phyloP scores from a whole-genome alignment of 225 moss, liverwort and hornwort genomes.

The Takakia lepidozioides region DNA sequence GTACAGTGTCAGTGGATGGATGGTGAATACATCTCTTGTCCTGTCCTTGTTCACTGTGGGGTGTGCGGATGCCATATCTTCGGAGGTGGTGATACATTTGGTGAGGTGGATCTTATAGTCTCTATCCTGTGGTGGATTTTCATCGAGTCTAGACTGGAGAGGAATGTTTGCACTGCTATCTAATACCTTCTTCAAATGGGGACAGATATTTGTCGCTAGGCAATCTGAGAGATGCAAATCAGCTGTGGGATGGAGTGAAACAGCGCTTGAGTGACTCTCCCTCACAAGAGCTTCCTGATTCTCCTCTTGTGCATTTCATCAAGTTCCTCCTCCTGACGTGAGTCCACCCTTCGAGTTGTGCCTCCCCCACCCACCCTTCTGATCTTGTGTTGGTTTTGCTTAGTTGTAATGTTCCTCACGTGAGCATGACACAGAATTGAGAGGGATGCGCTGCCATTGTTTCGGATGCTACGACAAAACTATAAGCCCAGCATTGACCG shows the following conservation, averaged over 20 bases:
- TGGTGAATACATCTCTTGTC: no score
- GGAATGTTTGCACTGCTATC: no score
- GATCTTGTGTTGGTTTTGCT: neutral
- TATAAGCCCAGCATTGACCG: conserved; percentile 94
- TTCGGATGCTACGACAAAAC: conserved; percentile 82
- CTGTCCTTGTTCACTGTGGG: no score
- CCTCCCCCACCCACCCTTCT: neutral
- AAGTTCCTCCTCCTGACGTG: conserved; percentile 86
- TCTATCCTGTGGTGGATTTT: no score
- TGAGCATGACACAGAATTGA: conserved; percentile 49
- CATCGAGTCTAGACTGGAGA: no score
- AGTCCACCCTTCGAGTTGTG: conserved; percentile 10
- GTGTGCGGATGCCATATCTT: no score
- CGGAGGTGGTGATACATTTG: no score
- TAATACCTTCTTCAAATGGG: no score
- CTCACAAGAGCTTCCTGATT: conserved; percentile 63
- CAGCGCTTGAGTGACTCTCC: conserved; percentile 22
- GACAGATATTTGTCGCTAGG: conserved; percentile 85
- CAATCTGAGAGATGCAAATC: conserved; percentile 78
- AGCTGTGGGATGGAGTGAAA: conserved; percentile 51
- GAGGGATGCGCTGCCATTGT: conserved; percentile 88
- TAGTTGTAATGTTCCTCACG: neutral
- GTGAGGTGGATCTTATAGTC: no score
- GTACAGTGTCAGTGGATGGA: no score
- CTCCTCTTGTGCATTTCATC: conserved; percentile 74